Evolutionary conservation across 2,329 filamentous ascomycete species (phyloP).

Genomic region (Phialemonium atrogriseum): DNA sequence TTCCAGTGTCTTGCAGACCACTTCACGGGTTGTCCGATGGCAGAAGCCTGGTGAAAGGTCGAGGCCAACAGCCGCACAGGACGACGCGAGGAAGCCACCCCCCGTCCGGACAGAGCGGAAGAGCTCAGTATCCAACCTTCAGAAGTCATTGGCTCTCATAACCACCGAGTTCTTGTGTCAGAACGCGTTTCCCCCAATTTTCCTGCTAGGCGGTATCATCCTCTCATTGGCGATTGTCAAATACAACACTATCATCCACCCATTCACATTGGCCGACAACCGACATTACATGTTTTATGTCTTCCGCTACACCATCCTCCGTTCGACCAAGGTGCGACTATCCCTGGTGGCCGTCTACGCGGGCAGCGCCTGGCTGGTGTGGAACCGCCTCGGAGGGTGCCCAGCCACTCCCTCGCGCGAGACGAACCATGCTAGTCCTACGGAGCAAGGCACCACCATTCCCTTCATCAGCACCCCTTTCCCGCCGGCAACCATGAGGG

Average conservation of each 20-base stretch:
- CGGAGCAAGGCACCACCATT: no score
- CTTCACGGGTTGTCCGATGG: neutral
- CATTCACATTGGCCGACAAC: slow-evolving; percentile 94
- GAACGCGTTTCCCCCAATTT: slow-evolving; percentile 27
- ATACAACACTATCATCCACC: slow-evolving; percentile 89
- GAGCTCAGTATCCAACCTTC: slow-evolving; percentile 7
- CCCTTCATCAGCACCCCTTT: slow-evolving; percentile 7
- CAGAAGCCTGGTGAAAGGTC: neutral
- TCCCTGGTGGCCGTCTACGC: slow-evolving; percentile 63
- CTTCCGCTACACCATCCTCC: slow-evolving; percentile 74
- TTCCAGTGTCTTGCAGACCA: slow-evolving; percentile 19
- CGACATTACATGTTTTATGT: slow-evolving; percentile 96
- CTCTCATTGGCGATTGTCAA: slow-evolving; percentile 46
- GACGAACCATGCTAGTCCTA: no score
- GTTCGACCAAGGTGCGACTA: slow-evolving; percentile 56
- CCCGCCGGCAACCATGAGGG: neutral
- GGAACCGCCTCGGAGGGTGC: slow-evolving; percentile 51
- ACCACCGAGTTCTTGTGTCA: slow-evolving; percentile 19
- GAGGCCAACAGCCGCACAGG: neutral
- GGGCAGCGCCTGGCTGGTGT: slow-evolving; percentile 57
- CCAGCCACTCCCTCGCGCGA: no score
- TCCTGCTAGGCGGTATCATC: slow-evolving; percentile 24
- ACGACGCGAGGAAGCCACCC: neutral
- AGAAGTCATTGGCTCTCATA: no score
- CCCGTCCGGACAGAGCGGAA: neutral